Conservation (phyloP, 1,139 yeast species). For the Candida frijolesensis region DNA sequence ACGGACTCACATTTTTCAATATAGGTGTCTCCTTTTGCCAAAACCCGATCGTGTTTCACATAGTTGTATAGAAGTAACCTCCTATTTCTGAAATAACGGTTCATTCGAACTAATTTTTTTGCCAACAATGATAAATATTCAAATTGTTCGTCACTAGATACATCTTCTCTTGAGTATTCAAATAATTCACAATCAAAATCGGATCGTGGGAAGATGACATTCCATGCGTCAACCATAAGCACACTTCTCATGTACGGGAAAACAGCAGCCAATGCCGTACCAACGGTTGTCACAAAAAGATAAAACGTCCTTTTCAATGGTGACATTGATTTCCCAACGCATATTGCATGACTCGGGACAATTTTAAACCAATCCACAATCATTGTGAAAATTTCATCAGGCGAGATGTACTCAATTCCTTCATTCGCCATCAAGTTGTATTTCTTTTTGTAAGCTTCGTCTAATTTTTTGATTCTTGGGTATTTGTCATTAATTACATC, state of each 20-base stretch:
- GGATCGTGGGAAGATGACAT: constrained; percentile 32
- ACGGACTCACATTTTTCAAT: constrained; percentile 16
- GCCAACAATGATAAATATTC: constrained; percentile 21
- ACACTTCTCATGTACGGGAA: constrained; percentile 38
- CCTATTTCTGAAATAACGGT: constrained; percentile 34
- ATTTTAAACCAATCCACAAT: constrained; percentile 38
- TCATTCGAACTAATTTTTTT: constrained; percentile 25
- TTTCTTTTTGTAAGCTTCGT: constrained; percentile 23
- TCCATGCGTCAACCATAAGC: constrained; percentile 37
- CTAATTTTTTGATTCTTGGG: constrained; percentile 30
- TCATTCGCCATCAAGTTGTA: background rate
- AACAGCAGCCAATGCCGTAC: constrained; percentile 35
- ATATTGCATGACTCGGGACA: constrained; percentile 36
- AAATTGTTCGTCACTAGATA: constrained; percentile 21
- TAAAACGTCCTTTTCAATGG: constrained; percentile 38
- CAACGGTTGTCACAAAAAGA: constrained; percentile 38
- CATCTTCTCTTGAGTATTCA: constrained; percentile 20
- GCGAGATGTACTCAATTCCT: constrained; percentile 1
- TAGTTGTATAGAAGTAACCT: constrained; percentile 26
- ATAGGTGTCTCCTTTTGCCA: constrained; percentile 20
- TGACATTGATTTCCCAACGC: constrained; percentile 29
- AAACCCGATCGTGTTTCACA: constrained; percentile 21
- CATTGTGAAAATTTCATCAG: constrained; percentile 30
- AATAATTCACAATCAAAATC: constrained; percentile 32
- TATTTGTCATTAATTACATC: constrained; percentile 28